Percentiles rank a stretch among this genome's conserved stretches.
phyloP scores from a whole-genome alignment of 768 basidiomycete genomes.

The Suillus lakei region DNA sequence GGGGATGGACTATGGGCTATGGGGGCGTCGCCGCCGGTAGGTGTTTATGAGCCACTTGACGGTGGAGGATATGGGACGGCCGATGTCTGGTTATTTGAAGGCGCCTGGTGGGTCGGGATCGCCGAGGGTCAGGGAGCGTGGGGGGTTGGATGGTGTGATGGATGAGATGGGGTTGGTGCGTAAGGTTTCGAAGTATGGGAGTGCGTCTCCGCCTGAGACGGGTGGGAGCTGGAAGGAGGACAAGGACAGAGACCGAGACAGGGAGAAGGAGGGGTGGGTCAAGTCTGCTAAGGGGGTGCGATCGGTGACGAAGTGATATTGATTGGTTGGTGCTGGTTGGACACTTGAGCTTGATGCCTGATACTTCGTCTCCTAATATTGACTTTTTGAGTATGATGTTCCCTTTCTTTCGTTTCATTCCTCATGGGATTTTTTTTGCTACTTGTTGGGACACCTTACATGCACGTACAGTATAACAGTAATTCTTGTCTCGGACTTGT shows the following conservation, averaged over 20 bases:
- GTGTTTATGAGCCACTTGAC: not conserved
- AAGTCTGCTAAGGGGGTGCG: constrained; percentile 2
- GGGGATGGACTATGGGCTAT: constrained; percentile 16
- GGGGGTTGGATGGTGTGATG: constrained; percentile 24
- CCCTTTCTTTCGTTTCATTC: not conserved
- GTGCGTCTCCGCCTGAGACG: not conserved
- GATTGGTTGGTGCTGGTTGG: not conserved
- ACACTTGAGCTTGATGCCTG: not conserved
- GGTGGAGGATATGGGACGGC: not conserved
- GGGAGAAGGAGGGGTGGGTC: constrained; percentile 5
- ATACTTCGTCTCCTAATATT: not conserved
- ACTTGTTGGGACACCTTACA: not conserved
- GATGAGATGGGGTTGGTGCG: constrained; percentile 48
- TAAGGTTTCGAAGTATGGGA: constrained; percentile 21
- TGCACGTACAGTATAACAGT: not conserved
- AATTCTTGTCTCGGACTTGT: constrained; percentile 3
- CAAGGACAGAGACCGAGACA: not conserved
- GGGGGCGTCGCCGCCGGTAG: constrained; percentile 12
- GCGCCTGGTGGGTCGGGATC: constrained; percentile 11
- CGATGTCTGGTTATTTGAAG: constrained; percentile 11
- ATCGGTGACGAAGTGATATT: constrained; percentile 5
- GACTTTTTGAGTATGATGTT: not conserved
- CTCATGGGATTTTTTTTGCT: constrained; percentile 4
- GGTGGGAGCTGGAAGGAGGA: not conserved
- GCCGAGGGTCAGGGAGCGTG: constrained; percentile 8